These are phyloP conservation scores for Furcasterigmium sp. DNA, from an alignment of 2,329 filamentous ascomycete species.

Conservation along the genomic window DNA sequence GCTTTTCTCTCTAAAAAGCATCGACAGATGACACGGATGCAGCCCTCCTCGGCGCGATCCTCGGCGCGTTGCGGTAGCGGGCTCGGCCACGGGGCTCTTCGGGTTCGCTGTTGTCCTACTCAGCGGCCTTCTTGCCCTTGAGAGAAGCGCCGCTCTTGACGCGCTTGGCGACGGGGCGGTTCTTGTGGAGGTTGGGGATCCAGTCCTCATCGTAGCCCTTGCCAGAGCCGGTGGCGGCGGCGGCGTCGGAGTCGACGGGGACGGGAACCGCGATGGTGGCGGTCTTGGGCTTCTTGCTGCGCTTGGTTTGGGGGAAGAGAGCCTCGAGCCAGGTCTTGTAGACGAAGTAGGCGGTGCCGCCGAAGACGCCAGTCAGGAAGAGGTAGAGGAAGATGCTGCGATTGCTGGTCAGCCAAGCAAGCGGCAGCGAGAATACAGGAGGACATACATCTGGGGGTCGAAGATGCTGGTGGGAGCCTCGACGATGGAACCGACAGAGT, in stretches of 20 bases:
- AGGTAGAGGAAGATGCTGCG: conserved; percentile 93
- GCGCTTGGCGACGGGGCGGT: conserved; percentile 70
- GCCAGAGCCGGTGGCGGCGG: conserved; percentile 60
- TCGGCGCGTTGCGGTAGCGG: conserved; percentile 3
- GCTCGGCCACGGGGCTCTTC: not conserved
- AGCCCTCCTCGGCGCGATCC: not conserved
- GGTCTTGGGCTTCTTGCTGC: conserved; percentile 63
- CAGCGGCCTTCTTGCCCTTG: conserved; percentile 25
- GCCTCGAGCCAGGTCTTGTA: conserved; percentile 98
- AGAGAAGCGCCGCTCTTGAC: conserved; percentile 52
- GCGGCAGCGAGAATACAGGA: conserved; percentile 31
- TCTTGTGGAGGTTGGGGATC: conserved; percentile 87
- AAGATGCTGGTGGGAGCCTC: conserved; percentile 89
- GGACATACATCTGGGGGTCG: conserved; percentile 85
- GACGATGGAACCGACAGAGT: conserved; percentile 78
- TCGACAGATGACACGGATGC: not conserved
- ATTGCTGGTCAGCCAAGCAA: conserved; percentile 33
- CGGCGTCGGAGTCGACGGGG: conserved; percentile 65
- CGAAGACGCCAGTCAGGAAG: conserved; percentile 75
- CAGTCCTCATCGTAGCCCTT: conserved; percentile 87
- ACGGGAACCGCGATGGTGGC: conserved; percentile 56
- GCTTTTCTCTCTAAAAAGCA: too few relatives aligned
- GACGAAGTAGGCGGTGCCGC: conserved; percentile 84
- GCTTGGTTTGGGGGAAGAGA: conserved; percentile 88
- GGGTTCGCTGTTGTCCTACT: conserved; percentile 5